phyloP scores from a whole-genome alignment of 768 basidiomycete genomes.

The Leccinum aurantiacum region DNA sequence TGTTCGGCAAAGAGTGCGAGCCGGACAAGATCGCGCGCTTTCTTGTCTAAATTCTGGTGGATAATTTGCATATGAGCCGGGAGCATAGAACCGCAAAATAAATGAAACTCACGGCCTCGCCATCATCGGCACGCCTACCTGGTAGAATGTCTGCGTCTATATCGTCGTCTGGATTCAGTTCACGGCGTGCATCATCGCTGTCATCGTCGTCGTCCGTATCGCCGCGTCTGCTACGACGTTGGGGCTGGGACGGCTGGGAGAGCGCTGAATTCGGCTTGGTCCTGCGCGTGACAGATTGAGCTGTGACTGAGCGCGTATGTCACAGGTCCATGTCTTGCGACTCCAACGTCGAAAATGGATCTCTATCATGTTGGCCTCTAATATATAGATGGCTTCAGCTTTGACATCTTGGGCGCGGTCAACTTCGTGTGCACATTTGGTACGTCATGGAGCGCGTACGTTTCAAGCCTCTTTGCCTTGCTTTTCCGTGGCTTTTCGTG shows the following conservation, averaged over 20 bases:
- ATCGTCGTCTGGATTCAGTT: constrained; percentile 18
- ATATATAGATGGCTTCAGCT: too few species aligned
- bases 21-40: too few species aligned
- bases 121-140: constrained; percentile 23
- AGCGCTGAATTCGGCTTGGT: constrained; percentile 30
- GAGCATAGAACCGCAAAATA: neutral
- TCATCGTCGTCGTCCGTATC: constrained; percentile 37
- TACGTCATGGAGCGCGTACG: constrained; percentile 63
- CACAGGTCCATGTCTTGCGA: too few species aligned
- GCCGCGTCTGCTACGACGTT: constrained; percentile 24
- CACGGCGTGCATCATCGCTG: constrained; percentile 32
- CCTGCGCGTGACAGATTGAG: constrained; percentile 15
- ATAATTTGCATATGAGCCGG: neutral
- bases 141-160: constrained; percentile 37
- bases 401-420: too few species aligned
- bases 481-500: too few species aligned
- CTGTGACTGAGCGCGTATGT: too few species aligned
- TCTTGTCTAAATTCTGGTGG: constrained; percentile 58
- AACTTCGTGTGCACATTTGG: constrained; percentile 39
- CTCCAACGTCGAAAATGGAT: too few species aligned
- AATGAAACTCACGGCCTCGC: constrained; percentile 16
- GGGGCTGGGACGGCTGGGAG: constrained; percentile 33
- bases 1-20: constrained; percentile 45
- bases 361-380: too few species aligned
- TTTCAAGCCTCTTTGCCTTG: neutral